These are phyloP conservation scores for Pedinophyceae sp. DNA, from an alignment of 139 green algal genomes.

Conservation along the genomic window DNA sequence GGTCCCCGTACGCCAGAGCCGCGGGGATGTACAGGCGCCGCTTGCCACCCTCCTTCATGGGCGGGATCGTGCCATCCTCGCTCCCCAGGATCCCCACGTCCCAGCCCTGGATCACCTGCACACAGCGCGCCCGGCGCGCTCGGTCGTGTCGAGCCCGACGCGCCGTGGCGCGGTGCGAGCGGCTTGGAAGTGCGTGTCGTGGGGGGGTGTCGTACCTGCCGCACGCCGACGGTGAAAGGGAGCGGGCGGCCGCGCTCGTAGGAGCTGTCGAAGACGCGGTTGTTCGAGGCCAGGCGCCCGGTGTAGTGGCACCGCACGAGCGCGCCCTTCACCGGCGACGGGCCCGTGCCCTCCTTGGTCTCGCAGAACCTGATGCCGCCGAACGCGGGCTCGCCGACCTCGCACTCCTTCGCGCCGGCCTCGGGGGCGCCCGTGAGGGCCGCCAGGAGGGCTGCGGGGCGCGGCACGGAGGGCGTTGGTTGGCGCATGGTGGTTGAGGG, in stretches of 20 bases:
- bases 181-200: background rate
- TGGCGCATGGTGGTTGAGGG: too few species aligned
- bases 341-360: conserved; percentile 29
- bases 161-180: background rate
- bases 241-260: conserved; percentile 60
- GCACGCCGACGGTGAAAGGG: conserved; percentile 36
- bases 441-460: too few species aligned
- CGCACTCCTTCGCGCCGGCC: too few species aligned
- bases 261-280: conserved; percentile 59
- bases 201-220: background rate
- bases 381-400: too few species aligned
- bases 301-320: conserved; percentile 59
- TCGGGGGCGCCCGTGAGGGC: too few species aligned
- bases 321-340: conserved; percentile 18
- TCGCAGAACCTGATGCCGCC: conserved; percentile 34
- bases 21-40: conserved; percentile 37
- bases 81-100: conserved; percentile 61
- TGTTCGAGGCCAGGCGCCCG: conserved; percentile 46
- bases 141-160: background rate
- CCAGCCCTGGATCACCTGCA: conserved; percentile 64
- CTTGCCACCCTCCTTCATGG: conserved; percentile 75
- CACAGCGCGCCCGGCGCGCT: conserved; percentile 12
- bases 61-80: conserved; percentile 35
- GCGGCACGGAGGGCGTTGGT: too few species aligned
- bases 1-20: conserved; percentile 43